phyloP scores from a whole-genome alignment of 805 yeast genomes.

The Priceomyces melissophilus region DNA sequence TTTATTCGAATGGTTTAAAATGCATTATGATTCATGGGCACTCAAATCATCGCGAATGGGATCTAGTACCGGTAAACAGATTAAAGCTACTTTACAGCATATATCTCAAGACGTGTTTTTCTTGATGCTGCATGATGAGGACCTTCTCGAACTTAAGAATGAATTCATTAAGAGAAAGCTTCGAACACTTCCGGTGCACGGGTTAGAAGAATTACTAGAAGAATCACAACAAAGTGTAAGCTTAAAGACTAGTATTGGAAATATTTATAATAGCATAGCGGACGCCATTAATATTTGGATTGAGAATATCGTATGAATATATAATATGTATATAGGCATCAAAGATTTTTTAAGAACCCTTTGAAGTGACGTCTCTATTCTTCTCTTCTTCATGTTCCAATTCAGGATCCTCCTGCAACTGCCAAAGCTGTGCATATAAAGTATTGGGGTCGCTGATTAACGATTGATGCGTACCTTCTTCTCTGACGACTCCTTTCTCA shows the following conservation, averaged over 20 bases:
- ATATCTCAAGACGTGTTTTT: slow-evolving; percentile 40
- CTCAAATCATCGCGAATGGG: slow-evolving; percentile 45
- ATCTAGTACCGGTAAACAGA: slow-evolving; percentile 42
- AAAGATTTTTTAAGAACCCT: neutral
- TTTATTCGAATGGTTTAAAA: slow-evolving; percentile 57
- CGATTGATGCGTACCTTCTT: slow-evolving; percentile 79
- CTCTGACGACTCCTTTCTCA: slow-evolving; percentile 72
- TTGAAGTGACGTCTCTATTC: slow-evolving; percentile 6
- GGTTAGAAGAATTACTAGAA: slow-evolving; percentile 24
- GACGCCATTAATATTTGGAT: no score
- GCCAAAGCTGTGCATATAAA: slow-evolving; percentile 81
- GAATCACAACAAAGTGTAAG: slow-evolving; percentile 15
- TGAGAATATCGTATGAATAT: no score
- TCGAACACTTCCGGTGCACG: slow-evolving; percentile 35
- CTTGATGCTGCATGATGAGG: slow-evolving; percentile 34
- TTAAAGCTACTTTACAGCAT: slow-evolving; percentile 43
- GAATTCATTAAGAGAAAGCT: slow-evolving; percentile 30
- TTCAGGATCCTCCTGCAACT: slow-evolving; percentile 80
- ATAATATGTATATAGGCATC: no score
- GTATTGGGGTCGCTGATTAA: slow-evolving; percentile 55
- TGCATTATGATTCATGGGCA: slow-evolving; percentile 52
- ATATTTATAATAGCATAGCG: slow-evolving; percentile 6
- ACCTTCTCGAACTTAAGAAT: slow-evolving; percentile 19
- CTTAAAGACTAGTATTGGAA: slow-evolving; percentile 16
- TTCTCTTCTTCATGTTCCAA: slow-evolving; percentile 30